phyloP scores from a whole-genome alignment of 345 rosid species.

The Citrus hindsii region DNA sequence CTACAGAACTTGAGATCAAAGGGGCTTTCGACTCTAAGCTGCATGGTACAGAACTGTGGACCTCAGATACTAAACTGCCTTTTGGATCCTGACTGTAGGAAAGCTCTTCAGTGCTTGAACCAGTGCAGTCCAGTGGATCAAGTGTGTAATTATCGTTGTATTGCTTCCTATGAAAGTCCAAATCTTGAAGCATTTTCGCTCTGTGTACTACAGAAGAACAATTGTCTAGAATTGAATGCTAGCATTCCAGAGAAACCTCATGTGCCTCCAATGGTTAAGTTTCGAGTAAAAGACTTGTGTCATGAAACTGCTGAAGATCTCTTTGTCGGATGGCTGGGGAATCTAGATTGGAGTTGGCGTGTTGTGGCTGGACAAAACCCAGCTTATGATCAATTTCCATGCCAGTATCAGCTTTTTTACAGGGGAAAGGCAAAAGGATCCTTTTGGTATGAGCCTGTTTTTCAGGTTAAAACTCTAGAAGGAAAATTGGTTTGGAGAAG shows the following conservation, averaged over 20 bases:
- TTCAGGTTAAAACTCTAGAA: constrained; percentile 77
- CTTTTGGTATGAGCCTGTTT: constrained; percentile 93
- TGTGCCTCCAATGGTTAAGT: constrained; percentile 66
- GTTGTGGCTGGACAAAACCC: constrained; percentile 95
- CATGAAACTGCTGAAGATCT: constrained; percentile 80
- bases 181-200: constrained; percentile 82
- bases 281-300: constrained; percentile 53
- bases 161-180: constrained; percentile 93
- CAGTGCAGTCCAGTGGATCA: constrained; percentile 89
- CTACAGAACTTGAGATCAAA: constrained; percentile 79
- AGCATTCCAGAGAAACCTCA: constrained; percentile 66
- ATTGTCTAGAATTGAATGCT: constrained; percentile 78
- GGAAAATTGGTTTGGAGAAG: constrained; percentile 81
- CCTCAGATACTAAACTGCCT: constrained; percentile 79
- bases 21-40: constrained; percentile 80
- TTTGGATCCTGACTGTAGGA: constrained; percentile 82
- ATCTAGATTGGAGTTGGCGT: constrained; percentile 89
- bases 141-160: constrained; percentile 88
- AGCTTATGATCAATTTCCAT: constrained; percentile 93
- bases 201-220: constrained; percentile 81
- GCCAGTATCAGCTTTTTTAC: constrained; percentile 89
- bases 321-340: constrained; percentile 88
- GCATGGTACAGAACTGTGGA: constrained; percentile 87
- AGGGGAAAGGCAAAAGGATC: constrained; percentile 89
- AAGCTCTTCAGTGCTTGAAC: constrained; percentile 90